Conservation (phyloP, 1,284 basidiomycete species). For the Cerrena zonata region DNA sequence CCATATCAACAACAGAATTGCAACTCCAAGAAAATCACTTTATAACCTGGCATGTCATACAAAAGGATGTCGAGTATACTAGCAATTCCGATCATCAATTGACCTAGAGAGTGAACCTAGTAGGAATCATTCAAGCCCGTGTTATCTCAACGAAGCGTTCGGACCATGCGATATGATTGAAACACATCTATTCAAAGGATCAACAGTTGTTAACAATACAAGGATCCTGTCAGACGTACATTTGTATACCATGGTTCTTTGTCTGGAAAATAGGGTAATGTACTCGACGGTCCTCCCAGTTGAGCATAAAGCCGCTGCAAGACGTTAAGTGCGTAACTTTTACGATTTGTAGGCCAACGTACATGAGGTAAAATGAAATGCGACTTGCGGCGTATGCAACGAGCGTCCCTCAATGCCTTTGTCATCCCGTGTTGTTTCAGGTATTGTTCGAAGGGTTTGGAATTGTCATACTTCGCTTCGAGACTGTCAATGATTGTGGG, state of each 20-base stretch:
- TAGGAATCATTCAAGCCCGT: not conserved
- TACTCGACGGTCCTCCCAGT: not conserved
- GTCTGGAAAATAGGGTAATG: conserved; percentile 6
- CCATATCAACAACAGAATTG: too few relatives aligned
- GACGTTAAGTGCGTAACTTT: not conserved
- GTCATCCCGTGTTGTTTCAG: conserved; percentile 17
- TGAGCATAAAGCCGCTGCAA: conserved; percentile 3
- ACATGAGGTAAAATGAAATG: conserved; percentile 17
- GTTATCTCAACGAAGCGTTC: conserved; percentile 7
- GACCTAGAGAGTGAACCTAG: not conserved
- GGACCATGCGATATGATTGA: not conserved
- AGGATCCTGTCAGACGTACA: not conserved
- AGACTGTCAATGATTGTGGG: conserved; percentile 13
- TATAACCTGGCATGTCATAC: too few relatives aligned
- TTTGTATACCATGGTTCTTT: conserved; percentile 7
- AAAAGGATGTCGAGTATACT: too few relatives aligned
- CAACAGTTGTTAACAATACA: not conserved
- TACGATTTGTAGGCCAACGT: not conserved
- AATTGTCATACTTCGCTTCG: conserved; percentile 24
- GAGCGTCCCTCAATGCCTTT: conserved; percentile 11
- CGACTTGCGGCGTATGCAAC: conserved; percentile 14
- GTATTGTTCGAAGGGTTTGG: conserved; percentile 22
- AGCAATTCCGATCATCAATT: too few relatives aligned
- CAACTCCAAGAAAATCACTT: too few relatives aligned
- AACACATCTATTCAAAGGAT: not conserved